Percentiles rank a stretch among this genome's conserved stretches.
phyloP scores from a whole-genome alignment of 257 asterid genomes.

The Haberlea rhodopensis region DNA sequence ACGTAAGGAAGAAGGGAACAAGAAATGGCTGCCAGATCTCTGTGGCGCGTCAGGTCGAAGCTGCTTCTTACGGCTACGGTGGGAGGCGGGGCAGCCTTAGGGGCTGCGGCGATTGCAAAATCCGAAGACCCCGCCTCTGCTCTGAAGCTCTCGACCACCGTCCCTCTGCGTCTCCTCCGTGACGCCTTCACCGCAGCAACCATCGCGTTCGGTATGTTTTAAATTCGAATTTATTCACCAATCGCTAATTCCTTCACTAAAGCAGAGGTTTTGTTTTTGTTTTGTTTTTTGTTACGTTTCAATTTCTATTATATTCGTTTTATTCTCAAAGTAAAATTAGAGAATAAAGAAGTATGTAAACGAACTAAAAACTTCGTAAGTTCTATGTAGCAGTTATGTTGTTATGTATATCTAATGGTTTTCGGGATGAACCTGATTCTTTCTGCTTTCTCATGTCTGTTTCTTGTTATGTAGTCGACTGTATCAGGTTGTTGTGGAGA shows the following conservation, averaged over 20 bases:
- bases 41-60: constrained; percentile 71
- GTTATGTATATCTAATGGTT: too few species aligned
- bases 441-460: too few species aligned
- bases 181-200: constrained; percentile 76
- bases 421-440: too few species aligned
- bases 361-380: too few species aligned
- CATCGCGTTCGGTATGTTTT: constrained; percentile 58
- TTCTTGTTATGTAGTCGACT: too few species aligned
- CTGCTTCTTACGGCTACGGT: constrained; percentile 57
- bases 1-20: neutral
- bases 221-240: neutral
- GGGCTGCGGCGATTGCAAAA: constrained; percentile 55
- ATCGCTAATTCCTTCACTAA: neutral
- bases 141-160: constrained; percentile 73
- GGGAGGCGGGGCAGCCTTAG: constrained; percentile 60
- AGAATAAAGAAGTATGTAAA: too few species aligned
- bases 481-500: too few species aligned
- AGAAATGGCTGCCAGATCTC: constrained; percentile 65
- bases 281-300: too few species aligned
- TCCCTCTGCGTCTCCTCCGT: constrained; percentile 83
- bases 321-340: too few species aligned
- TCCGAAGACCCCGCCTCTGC: constrained; percentile 88
- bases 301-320: too few species aligned
- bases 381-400: too few species aligned
- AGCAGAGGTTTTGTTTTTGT: neutral